Evolutionary conservation across 2,329 filamentous ascomycete species (phyloP).

Genomic region (Decorospora gaudefroyi): DNA sequence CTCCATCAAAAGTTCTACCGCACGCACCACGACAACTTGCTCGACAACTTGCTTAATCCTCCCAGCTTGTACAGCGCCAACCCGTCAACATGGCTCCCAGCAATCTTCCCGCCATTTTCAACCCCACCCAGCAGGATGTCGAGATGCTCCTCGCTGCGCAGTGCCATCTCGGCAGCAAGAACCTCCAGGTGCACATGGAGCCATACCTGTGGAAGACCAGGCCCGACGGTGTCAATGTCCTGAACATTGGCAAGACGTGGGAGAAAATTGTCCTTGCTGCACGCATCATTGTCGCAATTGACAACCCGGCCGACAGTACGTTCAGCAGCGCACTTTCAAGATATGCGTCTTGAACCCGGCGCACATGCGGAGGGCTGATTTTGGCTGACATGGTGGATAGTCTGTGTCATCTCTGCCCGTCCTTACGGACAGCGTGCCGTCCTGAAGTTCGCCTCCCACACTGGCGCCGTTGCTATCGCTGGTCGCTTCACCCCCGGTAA

Average conservation of each 20-base stretch:
- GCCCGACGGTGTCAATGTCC: constrained; percentile 95
- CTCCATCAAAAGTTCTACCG: constrained; percentile 28
- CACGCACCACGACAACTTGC: constrained; percentile 33
- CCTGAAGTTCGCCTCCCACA: constrained; percentile 99
- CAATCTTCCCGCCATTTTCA: constrained; percentile 93
- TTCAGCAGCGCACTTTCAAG: constrained; percentile 13
- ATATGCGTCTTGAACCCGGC: constrained; percentile 9
- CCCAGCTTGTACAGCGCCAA: constrained; percentile 39
- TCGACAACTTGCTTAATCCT: too few species aligned
- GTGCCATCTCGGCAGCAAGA: constrained; percentile 97
- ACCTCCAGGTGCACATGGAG: constrained; percentile 99
- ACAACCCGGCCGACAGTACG: constrained; percentile 98
- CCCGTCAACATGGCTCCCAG: constrained; percentile 83
- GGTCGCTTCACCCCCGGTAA: constrained; percentile 99
- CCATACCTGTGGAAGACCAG: constrained; percentile 99
- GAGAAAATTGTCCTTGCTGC: constrained; percentile 99
- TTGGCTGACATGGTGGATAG: constrained; percentile 28
- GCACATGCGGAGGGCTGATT: constrained; percentile 1
- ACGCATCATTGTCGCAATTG: constrained; percentile 97
- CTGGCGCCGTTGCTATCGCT: constrained; percentile 95
- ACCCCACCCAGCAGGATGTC: constrained; percentile 97
- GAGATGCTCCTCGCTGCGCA: constrained; percentile 99
- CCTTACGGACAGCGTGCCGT: constrained; percentile 99
- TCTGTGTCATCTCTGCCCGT: constrained; percentile 94
- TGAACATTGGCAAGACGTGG: constrained; percentile 99